Base-by-base conservation (phyloP, 371 early-diverging fungal species). In the Mucor piriformis region DNA sequence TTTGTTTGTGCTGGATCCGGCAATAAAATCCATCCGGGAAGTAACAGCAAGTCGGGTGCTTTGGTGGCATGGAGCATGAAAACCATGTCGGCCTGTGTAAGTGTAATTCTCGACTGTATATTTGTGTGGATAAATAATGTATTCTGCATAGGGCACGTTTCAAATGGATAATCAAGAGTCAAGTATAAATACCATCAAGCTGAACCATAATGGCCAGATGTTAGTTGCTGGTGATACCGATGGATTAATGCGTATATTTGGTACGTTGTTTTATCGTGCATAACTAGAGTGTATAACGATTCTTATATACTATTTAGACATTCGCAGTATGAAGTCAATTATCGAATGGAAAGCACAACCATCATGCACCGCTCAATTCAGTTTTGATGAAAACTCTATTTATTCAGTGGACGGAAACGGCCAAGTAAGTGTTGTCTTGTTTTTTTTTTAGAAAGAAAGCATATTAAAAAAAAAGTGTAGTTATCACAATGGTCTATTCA, bases 141-240 rank as follows among this genome's bases (percentile, higher is more conserved):
- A 10, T 38, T 10, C n/a, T 38, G n/a, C 5, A 8, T 67, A 74
- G 80, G 72, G 70, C 18, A 64, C 63, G 10, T 71, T 65, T 48
- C 34, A 49, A 13, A 60, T 73, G 38, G 56, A 71, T 44, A 21
- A 70, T 32, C 63, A 66, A 43, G 71, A 57, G 12, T 57, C 67
- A 0, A 74, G 70, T 38, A 80, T 87, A 37, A 82, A 81, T 46
- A 79, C 82, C 7, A 72, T 86, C 10, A 77, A 81, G 32, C 74
- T 83, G 32, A 87, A 87, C 51, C 88, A 87, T 59, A 87, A 87
- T 60, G 88, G 88, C 3, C 85, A 85, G 53, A 73, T 87, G 65
- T 48, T 87, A 3, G 86, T 87, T 16, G 69, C 82, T 18, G 83
- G 84, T 3, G 83, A 85, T 60, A 69, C 73, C 15, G 62, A 58